phyloP scores from a whole-genome alignment of 73 alveolate genomes.

The Diophrys sp. region DNA sequence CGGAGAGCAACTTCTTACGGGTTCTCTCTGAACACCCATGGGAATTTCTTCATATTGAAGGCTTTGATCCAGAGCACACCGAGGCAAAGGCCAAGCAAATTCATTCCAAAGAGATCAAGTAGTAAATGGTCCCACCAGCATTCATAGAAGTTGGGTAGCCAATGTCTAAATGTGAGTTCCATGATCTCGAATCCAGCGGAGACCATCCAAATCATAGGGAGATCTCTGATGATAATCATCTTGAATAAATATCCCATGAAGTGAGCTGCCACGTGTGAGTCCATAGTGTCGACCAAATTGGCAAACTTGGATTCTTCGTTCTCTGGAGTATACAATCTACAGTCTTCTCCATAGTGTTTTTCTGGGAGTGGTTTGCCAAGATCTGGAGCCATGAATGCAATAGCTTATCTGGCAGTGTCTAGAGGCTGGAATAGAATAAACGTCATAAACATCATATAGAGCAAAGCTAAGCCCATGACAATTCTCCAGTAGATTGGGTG shows the following conservation, averaged over 20 bases:
- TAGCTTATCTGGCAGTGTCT: conserved; percentile 60
- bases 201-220: conserved; percentile 63
- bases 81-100: conserved; percentile 71
- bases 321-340: conserved; percentile 21
- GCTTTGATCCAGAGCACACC: conserved; percentile 67
- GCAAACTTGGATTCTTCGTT: conserved; percentile 6
- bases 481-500: conserved; percentile 91
- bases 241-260: conserved; percentile 76
- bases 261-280: not conserved
- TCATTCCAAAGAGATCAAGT: conserved; percentile 79
- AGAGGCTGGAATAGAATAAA: conserved; percentile 67
- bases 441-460: conserved; percentile 56
- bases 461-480: conserved; percentile 60
- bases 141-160: conserved; percentile 87
- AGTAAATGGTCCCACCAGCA: conserved; percentile 93
- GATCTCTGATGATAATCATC: conserved; percentile 83
- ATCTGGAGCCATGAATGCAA: conserved; percentile 63
- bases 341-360: conserved; percentile 11
- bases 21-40: conserved; percentile 49
- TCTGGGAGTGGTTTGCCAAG: conserved; percentile 36
- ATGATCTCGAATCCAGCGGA: conserved; percentile 68
- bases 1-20: conserved; percentile 4
- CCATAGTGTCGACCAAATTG: conserved; percentile 8
- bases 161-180: conserved; percentile 82
- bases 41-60: conserved; percentile 62